phyloP scores from a whole-genome alignment of 345 rosid genomes.

The Dovyalis caffra region DNA sequence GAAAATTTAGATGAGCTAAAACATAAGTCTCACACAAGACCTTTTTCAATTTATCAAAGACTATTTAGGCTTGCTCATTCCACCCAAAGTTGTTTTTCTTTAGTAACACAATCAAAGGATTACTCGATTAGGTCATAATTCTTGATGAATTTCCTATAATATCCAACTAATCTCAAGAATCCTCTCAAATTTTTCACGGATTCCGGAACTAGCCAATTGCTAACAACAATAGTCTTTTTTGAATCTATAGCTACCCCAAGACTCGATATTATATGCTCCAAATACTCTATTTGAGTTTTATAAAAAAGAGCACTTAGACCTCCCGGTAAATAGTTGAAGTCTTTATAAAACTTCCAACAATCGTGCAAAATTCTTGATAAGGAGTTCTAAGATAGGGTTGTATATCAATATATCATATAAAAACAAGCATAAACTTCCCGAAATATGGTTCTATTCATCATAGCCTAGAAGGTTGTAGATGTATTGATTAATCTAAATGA shows the following conservation, averaged over 20 bases:
- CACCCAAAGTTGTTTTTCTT: background rate
- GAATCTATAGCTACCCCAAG: background rate
- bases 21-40: background rate
- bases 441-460: background rate
- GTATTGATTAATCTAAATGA: background rate
- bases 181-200: background rate
- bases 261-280: background rate
- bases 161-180: background rate
- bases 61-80: background rate
- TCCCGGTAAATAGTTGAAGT: background rate
- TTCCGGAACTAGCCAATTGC: background rate
- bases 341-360: background rate
- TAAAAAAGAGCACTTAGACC: background rate
- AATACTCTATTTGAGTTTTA: background rate
- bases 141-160: background rate
- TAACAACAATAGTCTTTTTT: background rate
- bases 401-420: background rate
- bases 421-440: background rate
- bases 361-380: background rate
- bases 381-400: background rate
- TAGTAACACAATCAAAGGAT: background rate
- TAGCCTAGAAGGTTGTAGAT: background rate
- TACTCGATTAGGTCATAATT: background rate
- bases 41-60: background rate
- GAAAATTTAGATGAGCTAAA: background rate